A percentile compares a stretch with the other conserved stretches of the same genome.
These are phyloP conservation scores for Cutaneotrichosporon mucoides DNA, from an alignment of 1,284 basidiomycete genomes.

Conservation along the genomic window DNA sequence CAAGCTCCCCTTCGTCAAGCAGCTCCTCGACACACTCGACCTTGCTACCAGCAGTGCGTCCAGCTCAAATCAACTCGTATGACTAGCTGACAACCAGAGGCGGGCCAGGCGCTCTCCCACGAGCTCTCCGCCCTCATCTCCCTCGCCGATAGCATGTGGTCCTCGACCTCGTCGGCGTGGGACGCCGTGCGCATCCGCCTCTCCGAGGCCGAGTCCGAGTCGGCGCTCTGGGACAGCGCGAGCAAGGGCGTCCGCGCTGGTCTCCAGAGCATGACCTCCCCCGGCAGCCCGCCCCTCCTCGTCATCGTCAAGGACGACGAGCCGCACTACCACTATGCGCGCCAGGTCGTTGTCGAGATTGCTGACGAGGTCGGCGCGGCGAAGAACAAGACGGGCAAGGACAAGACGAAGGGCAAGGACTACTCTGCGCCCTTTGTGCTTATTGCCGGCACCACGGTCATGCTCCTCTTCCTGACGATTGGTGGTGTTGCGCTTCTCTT, in stretches of 20 bases:
- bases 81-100: slow-evolving; percentile 28
- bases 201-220: slow-evolving; percentile 23
- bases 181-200: slow-evolving; percentile 43
- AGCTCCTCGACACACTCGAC: slow-evolving; percentile 15
- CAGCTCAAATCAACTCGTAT: not conserved
- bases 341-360: slow-evolving; percentile 17
- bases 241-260: slow-evolving; percentile 38
- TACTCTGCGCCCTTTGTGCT: slow-evolving; percentile 36
- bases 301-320: slow-evolving; percentile 35
- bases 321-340: slow-evolving; percentile 4
- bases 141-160: slow-evolving; percentile 39
- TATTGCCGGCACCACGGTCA: slow-evolving; percentile 37
- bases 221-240: slow-evolving; percentile 40
- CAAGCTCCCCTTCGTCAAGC: slow-evolving; percentile 14
- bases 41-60: not conserved
- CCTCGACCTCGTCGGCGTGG: slow-evolving; percentile 27
- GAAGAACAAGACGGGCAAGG: slow-evolving; percentile 30
- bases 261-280: slow-evolving; percentile 43
- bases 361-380: slow-evolving; percentile 26
- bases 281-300: slow-evolving; percentile 40
- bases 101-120: slow-evolving; percentile 34
- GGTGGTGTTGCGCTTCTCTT: slow-evolving; percentile 37
- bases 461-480: slow-evolving; percentile 28
- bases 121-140: slow-evolving; percentile 44
- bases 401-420: slow-evolving; percentile 37